Evolutionary conservation across 2,329 filamentous ascomycete genomes (phyloP), one percentile per base, ranked within the genome.

Genomic region (Sphaerulina vaccinii): DNA sequence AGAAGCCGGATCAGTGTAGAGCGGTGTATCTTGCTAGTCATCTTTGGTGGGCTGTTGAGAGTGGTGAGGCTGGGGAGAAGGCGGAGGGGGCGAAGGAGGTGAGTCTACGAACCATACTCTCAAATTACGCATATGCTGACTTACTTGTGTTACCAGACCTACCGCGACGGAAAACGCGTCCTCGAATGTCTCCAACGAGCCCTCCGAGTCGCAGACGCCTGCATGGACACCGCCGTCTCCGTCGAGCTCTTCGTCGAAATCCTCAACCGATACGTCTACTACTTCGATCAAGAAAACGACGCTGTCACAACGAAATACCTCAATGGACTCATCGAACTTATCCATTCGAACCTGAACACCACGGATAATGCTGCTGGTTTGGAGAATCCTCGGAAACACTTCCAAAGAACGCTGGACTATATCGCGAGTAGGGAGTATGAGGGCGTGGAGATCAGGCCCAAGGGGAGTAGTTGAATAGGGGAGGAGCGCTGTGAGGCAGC

Each of bases 211-310:
- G 95, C 93, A 2, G 93, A 99, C 71, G 95, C 93, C 5, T 99
- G 93, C 75, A 99, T 99, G 93, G 95, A 99, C 72, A 93, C 91
- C 6, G 90, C 90, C 5, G 90, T 96, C 3, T 96, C 90, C 2
- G 93, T 99, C 40, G 95, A 99, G 73, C 80, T 99, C 42, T 99
- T 99, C 72, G 92, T 99, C 51, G 93, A 99, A 74, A 99, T 99
- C 58, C 76, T 99, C 50, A 96, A 99, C 71, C 85, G 93, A 71
- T 99, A 99, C 69, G 91, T 97, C 47, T 99, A 99, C 72, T 99
- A 97, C 76, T 99, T 96, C 75, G 93, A 99, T 71, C 92, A 99
- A 71, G 90, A 96, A 69, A 99, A 99, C 72, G 93, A 99, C 74
- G 91, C 91, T 60, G 93, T 99, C 33, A 99, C 93, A 4, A 96